A percentile compares a stretch with the other conserved stretches of the same genome.
Evolutionary conservation across 345 rosid species (phyloP).

Genomic region (Ricinus communis): DNA sequence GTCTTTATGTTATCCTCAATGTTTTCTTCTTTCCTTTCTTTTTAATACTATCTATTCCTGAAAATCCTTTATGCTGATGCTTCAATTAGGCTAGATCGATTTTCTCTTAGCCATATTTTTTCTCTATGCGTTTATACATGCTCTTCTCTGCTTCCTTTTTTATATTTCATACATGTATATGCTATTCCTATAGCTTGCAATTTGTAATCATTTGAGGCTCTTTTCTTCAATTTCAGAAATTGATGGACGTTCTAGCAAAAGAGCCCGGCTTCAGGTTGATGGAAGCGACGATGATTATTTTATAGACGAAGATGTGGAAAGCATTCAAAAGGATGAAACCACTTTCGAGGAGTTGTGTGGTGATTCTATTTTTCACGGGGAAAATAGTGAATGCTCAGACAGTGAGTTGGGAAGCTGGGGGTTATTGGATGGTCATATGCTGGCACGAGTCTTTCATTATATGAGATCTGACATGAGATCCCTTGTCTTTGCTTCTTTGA

Average conservation of each 20-base stretch:
- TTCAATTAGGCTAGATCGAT: neutral
- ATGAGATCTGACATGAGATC: slow-evolving; percentile 77
- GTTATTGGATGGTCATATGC: slow-evolving; percentile 66
- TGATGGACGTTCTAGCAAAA: slow-evolving; percentile 64
- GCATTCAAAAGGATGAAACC: slow-evolving; percentile 44
- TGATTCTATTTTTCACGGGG: slow-evolving; percentile 49
- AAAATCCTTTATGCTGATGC: neutral
- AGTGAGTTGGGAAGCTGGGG: slow-evolving; percentile 61
- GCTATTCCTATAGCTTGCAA: slow-evolving; percentile 11
- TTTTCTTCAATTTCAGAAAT: slow-evolving; percentile 47
- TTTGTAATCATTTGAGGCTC: slow-evolving; percentile 16
- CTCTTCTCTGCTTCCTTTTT: slow-evolving; percentile 14
- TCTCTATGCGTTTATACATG: neutral
- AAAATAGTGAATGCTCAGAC: slow-evolving; percentile 41
- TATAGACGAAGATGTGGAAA: slow-evolving; percentile 48
- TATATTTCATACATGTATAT: neutral
- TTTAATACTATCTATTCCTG: neutral
- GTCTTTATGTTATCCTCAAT: neutral
- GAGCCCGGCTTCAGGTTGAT: slow-evolving; percentile 66
- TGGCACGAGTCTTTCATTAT: slow-evolving; percentile 84
- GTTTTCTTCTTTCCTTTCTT: neutral
- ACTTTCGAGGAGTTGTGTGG: slow-evolving; percentile 80
- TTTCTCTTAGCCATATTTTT: neutral
- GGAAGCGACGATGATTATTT: slow-evolving; percentile 67
- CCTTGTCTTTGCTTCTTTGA: slow-evolving; percentile 74